Base-by-base conservation (phyloP, 257 asterid genomes). In the Plantago ovata region DNA sequence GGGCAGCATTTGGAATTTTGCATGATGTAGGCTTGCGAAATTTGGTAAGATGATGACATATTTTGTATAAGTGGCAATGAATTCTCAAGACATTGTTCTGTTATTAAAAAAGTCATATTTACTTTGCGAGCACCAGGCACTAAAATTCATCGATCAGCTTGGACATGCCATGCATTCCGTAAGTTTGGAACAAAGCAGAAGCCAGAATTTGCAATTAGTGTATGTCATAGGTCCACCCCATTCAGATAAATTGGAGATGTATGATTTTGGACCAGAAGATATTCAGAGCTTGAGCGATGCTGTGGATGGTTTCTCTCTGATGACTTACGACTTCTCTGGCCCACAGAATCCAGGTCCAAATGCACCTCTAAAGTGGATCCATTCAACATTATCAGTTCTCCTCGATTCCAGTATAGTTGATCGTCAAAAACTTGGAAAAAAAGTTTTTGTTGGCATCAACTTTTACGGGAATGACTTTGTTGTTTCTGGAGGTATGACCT, bases 271-370 rank as follows among this genome's bases (percentile, higher is more conserved):
- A 68, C 84, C 95, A 38, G 77, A 79, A 61, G 98, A 88, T 80
- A 83, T 92, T 67, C 71, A 11, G 32, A 72, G 72, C 67, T 70
- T 92, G 75, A 63, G 81, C 45, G 72, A 72, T 38, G 68, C 72
- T 43, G 94, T 92, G 42, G 96, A 92, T 70, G 95, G 95, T 56
- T 92, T 84, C 83, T 88, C 98, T 58, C 89, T 92, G 46, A 88
- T 92, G 98, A 88, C 98, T 18, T 92, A 88, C 18, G 98, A 92
- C 72, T 86, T 84, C 87, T 92, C 98, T 49, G 79, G 75, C 77
- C 96, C 98, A 41, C 89, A 85, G 36, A 92, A 81, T 76, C 98
- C 96, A 7, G 98, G 98, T 61, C 98, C 98, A 53, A 92, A 82
- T 79, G 98, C 96, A 60, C 98, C 96, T 67, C 69, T 88, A 43